Conservation (phyloP, 257 asterid genomes). For the Ligustrum vulgare region DNA sequence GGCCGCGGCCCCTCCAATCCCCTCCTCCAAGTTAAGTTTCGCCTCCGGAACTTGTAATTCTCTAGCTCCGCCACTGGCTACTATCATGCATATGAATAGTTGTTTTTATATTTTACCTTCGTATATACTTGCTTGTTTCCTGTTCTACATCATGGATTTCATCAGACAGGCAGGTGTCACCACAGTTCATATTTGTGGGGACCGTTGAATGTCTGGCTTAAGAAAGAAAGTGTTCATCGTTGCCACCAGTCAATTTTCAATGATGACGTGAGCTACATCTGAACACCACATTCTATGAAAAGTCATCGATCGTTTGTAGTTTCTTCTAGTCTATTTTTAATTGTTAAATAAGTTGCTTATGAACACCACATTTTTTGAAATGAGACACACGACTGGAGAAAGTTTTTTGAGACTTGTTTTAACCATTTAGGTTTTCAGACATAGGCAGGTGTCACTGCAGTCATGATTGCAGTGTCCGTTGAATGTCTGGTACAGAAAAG, state of each 20-base stretch:
- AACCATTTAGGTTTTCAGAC: constrained; percentile 22
- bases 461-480: constrained; percentile 42
- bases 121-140: background rate
- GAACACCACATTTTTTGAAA: background rate
- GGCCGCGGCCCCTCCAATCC: too few species aligned
- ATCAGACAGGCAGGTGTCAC: constrained; percentile 42
- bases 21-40: too few species aligned
- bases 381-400: background rate
- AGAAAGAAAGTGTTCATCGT: constrained; percentile 26
- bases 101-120: background rate
- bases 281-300: background rate
- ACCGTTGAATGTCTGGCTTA: constrained; percentile 46
- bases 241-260: constrained; percentile 13
- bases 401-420: background rate
- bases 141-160: background rate
- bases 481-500: constrained; percentile 36
- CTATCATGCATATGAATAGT: background rate
- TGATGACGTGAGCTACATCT: background rate
- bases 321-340: background rate
- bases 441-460: constrained; percentile 38
- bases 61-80: too few species aligned
- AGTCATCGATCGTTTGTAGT: background rate
- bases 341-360: background rate
- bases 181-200: constrained; percentile 28
- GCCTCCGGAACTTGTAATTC: too few species aligned